Percentiles rank a stretch among this genome's conserved stretches.
phyloP scores from a whole-genome alignment of 2,329 filamentous ascomycete genomes.

The Trichoderma arundinaceum region DNA sequence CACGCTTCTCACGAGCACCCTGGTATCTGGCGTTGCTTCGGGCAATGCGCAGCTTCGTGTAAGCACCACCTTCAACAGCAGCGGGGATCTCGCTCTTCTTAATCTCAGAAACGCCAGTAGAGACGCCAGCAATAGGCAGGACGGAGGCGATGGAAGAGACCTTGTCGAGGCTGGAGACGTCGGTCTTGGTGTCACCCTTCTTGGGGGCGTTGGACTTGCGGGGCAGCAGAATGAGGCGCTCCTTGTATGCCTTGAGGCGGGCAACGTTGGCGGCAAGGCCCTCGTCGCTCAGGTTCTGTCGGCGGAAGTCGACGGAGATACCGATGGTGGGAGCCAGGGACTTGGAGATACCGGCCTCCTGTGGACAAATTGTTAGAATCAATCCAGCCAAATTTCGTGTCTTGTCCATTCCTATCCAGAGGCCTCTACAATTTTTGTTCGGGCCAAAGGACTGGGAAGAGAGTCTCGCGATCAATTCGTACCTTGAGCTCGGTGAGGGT shows the following conservation, averaged over 20 bases:
- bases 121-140: constrained; percentile 75
- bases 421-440: not conserved
- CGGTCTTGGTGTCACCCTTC: constrained; percentile 90
- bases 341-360: constrained; percentile 96
- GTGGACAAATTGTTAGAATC: constrained; percentile 45
- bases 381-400: not conserved
- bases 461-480: constrained; percentile 44
- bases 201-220: constrained; percentile 93
- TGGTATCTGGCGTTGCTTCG: constrained; percentile 81
- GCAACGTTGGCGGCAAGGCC: constrained; percentile 92
- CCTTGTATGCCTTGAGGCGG: constrained; percentile 97
- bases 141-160: constrained; percentile 54
- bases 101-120: constrained; percentile 72
- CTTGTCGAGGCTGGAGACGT: constrained; percentile 69
- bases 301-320: constrained; percentile 94
- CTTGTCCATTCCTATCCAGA: not conserved
- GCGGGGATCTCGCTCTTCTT: constrained; percentile 81
- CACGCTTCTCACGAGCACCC: constrained; percentile 92
- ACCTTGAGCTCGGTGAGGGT: constrained; percentile 98
- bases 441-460: not conserved
- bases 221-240: constrained; percentile 96
- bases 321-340: constrained; percentile 95
- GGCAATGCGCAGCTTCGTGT: constrained; percentile 81
- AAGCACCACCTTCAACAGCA: constrained; percentile 80
- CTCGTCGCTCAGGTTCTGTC: constrained; percentile 97